A percentile compares a stretch with the other conserved stretches of the same genome.
phyloP scores from a whole-genome alignment of 148 eudicot species.

The Polygonum maritimum region DNA sequence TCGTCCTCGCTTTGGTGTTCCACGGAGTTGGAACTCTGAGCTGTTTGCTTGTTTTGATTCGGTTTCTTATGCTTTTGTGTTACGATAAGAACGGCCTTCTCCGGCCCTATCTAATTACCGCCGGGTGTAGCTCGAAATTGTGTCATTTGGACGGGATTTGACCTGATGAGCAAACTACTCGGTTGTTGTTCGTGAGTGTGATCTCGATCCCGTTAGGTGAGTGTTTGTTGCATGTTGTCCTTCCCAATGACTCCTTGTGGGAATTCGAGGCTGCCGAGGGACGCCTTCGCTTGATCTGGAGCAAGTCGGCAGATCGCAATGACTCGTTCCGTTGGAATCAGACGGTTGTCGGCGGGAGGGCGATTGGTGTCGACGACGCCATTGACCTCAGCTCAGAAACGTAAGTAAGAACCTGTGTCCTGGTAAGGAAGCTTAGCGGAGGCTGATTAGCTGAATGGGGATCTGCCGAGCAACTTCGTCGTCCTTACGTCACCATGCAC shows the following conservation, averaged over 20 bases:
- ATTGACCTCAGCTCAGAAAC: constrained; percentile 3
- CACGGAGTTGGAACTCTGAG: not conserved
- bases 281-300: constrained; percentile 7
- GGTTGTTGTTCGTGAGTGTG: constrained; percentile 2
- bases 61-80: not conserved
- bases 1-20: not conserved
- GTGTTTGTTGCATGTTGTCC: constrained; percentile 8
- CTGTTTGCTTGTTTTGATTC: not conserved
- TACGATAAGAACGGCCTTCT: not conserved
- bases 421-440: not conserved
- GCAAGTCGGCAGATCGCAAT: not conserved
- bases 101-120: not conserved
- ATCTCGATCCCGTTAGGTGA: constrained; percentile 9
- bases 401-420: not conserved
- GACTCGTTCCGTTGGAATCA: not conserved
- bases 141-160: not conserved
- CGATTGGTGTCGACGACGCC: not conserved
- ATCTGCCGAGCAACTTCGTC: constrained; percentile 4
- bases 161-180: not conserved
- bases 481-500: constrained; percentile 11
- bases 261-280: not conserved
- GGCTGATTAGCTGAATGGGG: constrained; percentile 1
- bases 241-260: not conserved
- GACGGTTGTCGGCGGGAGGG: not conserved
- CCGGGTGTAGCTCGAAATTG: not conserved